phyloP scores from a whole-genome alignment of 441 rosid species.

The Theobroma grandiflorum region DNA sequence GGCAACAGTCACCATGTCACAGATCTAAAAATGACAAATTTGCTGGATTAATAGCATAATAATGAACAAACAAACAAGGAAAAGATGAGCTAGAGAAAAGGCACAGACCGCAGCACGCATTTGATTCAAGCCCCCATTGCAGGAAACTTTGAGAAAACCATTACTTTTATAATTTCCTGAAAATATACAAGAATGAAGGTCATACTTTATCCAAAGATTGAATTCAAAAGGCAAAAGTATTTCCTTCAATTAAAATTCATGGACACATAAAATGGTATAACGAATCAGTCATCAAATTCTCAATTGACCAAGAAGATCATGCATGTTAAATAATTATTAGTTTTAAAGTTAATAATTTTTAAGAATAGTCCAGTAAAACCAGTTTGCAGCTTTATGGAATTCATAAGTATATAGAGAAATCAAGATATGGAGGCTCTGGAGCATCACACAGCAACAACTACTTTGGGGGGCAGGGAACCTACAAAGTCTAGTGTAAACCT shows the following conservation, averaged over 20 bases:
- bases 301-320: background rate
- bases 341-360: too few relatives aligned
- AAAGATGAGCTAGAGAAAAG: constrained; percentile 35
- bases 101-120: constrained; percentile 96
- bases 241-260: constrained; percentile 5
- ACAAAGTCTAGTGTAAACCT: background rate
- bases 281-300: background rate
- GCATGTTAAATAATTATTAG: background rate
- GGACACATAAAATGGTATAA: background rate
- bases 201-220: constrained; percentile 19
- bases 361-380: background rate
- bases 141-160: constrained; percentile 85
- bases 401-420: background rate
- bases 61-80: constrained; percentile 16
- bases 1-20: constrained; percentile 96
- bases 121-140: constrained; percentile 99
- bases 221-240: constrained; percentile 18
- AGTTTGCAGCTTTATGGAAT: background rate
- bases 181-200: constrained; percentile 26
- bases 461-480: background rate
- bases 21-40: constrained; percentile 63
- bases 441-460: background rate
- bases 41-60: constrained; percentile 28
- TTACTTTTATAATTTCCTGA: constrained; percentile 91
- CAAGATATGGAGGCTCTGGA: constrained; percentile 9